Evolutionary conservation across 2,329 filamentous ascomycete genomes (phyloP), one percentile per base, ranked within the genome.

Genomic region (Fusarium xyrophilum): DNA sequence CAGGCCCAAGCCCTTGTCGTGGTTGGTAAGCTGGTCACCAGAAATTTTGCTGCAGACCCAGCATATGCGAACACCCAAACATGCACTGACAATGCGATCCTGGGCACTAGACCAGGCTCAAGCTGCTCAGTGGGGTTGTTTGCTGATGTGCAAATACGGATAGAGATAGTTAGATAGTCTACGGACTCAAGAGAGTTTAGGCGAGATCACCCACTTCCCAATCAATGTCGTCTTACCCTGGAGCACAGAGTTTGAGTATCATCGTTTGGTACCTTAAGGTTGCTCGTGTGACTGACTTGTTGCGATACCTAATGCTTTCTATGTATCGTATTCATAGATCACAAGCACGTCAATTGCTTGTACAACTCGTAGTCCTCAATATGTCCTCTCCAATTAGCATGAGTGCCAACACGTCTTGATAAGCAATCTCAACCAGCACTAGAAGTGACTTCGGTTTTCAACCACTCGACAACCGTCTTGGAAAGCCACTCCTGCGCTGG

Each of bases 401-500:
- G 43, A 12, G 13, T 38, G 12, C 23, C 21, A 50, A 25, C 6
- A 11, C 13, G 9, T 10, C 17, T 32, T 25, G 17, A 25, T 9
- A 44, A 32, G 21, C 27, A 53, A 44, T 32, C 27, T 53, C 17
- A 53, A 4, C 14, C n/a, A 4, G 12, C 14, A 30, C 21, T 12
- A 35, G 43, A 38, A 21, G n/a, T 25, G 17, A 77, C 44, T 9
- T 71, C 60, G 10, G 36, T 74, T 35, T 70, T 70, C 36, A 88
- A 70, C 68, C 88, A 88, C 56, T 79, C 72, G 5, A 78, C 73
- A 1, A 88, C 82, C 19, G 80, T 80, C 33, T 81, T 76, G 4
- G 79, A 81, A 54, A 88, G 76, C 85, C 85, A 88, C 33, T 79
- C 70, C 65, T 83, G 82, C 1, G 84, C 79, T 28, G 79, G 79